Percentiles rank a stretch among this genome's conserved stretches.
These are phyloP conservation scores for Nigrospora oryzae DNA, from an alignment of 2,329 filamentous ascomycete species.

Conservation along the genomic window DNA sequence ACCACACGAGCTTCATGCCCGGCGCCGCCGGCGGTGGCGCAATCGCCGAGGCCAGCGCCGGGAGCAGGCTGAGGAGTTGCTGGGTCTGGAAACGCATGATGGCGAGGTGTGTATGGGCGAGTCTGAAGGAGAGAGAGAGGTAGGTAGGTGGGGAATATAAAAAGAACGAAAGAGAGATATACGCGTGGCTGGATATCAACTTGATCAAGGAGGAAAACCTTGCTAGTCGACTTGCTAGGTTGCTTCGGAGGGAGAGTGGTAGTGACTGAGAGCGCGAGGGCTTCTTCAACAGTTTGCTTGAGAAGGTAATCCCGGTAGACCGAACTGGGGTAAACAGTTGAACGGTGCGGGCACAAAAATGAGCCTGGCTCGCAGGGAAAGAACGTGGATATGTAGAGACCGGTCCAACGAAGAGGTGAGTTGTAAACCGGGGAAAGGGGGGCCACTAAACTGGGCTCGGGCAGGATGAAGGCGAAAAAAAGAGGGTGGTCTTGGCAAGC, in stretches of 20 bases:
- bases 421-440: no score
- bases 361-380: constrained; percentile 1
- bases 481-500: no score
- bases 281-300: no score
- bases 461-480: no score
- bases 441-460: no score
- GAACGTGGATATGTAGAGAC: neutral
- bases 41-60: constrained; percentile 17
- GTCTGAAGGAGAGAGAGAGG: neutral
- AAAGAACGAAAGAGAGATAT: neutral
- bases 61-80: constrained; percentile 14
- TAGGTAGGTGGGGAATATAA: neutral
- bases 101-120: constrained; percentile 1
- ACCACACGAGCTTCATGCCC: constrained; percentile 34
- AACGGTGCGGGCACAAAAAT: neutral
- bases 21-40: constrained; percentile 14
- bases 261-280: no score
- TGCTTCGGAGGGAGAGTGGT: neutral
- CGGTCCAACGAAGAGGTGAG: no score
- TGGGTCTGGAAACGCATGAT: constrained; percentile 19
- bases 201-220: no score
- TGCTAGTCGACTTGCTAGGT: neutral
- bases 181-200: neutral
- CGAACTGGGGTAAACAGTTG: no score
- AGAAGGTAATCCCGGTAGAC: no score